These are phyloP conservation scores for Litsea cubeba DNA, from an alignment of 164 flowering plant genomes.

Conservation along the genomic window DNA sequence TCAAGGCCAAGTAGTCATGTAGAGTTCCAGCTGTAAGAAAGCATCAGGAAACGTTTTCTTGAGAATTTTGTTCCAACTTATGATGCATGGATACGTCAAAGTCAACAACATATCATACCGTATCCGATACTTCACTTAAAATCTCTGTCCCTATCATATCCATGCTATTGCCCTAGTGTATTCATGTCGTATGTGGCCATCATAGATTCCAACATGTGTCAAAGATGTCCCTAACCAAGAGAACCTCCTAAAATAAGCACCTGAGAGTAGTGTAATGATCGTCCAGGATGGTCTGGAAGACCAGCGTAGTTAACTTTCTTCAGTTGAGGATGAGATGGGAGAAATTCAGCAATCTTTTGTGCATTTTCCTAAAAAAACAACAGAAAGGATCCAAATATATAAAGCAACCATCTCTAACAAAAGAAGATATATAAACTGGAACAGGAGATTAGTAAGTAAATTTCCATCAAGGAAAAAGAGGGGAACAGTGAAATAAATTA, in stretches of 20 bases:
- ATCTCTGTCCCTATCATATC: too few relatives aligned
- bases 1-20: not conserved
- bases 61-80: too few relatives aligned
- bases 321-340: constrained; percentile 73
- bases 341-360: constrained; percentile 88
- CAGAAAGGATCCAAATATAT: not conserved
- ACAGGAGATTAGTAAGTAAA: not conserved
- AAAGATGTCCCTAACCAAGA: not conserved
- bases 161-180: too few relatives aligned
- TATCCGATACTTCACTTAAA: too few relatives aligned
- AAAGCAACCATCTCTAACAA: not conserved
- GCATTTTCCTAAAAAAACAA: constrained; percentile 69
- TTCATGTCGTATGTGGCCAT: too few relatives aligned
- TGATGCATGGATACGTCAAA: too few relatives aligned
- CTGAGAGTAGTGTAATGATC: constrained; percentile 85
- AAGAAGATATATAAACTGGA: not conserved
- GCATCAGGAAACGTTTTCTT: too few relatives aligned
- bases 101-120: too few relatives aligned
- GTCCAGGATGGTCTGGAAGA: constrained; percentile 85
- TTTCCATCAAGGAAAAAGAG: not conserved
- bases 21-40: not conserved
- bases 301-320: constrained; percentile 90
- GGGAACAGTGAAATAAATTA: not conserved
- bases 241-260: constrained; percentile 21
- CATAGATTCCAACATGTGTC: not conserved